Evolutionary conservation across 441 rosid species (phyloP), one percentile per base, ranked within the genome.

Genomic region (Pelargonium fulgidum): DNA sequence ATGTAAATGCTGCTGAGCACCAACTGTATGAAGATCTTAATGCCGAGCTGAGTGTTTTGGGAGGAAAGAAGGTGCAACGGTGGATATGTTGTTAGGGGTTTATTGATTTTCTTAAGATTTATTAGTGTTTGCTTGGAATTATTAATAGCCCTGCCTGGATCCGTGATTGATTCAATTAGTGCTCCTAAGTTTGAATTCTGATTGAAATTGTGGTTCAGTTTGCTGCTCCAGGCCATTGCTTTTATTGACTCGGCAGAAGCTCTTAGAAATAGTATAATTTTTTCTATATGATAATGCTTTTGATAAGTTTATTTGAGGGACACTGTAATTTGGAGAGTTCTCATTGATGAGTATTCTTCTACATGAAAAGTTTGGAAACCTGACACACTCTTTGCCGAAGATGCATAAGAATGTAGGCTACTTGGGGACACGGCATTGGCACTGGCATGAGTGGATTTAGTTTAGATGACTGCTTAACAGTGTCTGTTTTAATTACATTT

Each of bases 241-340:
- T 48, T 48, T 48, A 48, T 10, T 3, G 50, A 9, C 11, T 45
- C 11, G 50, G 50, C 13, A 13, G 50, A 45, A 45, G 50, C 13
- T 8, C 13, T 10, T 45, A 10, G 13, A 13, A 45, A 13, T 9
- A 45, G 50, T 45, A 45, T 10, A 45, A 3, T 45, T 10, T 45
- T 45, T 45, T 13, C 13, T n/a, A n/a, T 48, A 48, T 13, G 56
- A 13, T n/a, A 14, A 8, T 54, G 61, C 19, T 16, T 24, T 54
- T 54, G 61, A 11, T 54, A 22, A 54, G 24, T 52, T 54, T 16
- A 54, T 54, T 17, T 54, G 61, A 54, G 61, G 61, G 61, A 14
- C 61, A 54, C 7, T 54, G 22, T 13, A 11, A 12, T 13, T 48
- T 14, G 14, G 56, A 48, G 56, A 48, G 5, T 10, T 48, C 17